These are phyloP conservation scores for Prasinococcaceae sp. DNA, from an alignment of 139 green algal species.

Conservation along the genomic window DNA sequence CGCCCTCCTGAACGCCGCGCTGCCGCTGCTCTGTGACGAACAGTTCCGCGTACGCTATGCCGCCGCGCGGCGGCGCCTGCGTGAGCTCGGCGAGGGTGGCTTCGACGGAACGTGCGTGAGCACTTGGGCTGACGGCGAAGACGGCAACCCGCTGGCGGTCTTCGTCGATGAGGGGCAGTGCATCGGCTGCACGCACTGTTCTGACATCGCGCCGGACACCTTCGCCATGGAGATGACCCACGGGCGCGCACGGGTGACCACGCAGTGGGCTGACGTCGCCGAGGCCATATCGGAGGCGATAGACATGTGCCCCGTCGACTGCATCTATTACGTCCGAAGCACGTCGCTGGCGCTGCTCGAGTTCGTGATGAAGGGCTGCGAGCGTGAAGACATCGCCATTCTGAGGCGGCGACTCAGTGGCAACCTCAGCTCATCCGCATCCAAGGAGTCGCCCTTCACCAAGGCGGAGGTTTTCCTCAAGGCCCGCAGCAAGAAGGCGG, in stretches of 20 bases:
- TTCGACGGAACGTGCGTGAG: not conserved
- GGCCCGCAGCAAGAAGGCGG: too few species aligned
- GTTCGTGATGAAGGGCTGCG: too few species aligned
- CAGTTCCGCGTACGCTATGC: not conserved
- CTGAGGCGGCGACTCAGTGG: too few species aligned
- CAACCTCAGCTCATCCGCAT: too few species aligned
- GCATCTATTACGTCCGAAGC: slow-evolving; percentile 22
- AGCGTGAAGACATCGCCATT: too few species aligned
- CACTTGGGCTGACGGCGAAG: not conserved
- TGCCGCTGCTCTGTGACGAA: not conserved
- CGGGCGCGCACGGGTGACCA: slow-evolving; percentile 10
- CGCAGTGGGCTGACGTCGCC: slow-evolving; percentile 21
- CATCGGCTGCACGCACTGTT: slow-evolving; percentile 24
- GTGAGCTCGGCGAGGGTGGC: not conserved
- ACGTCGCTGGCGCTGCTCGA: slow-evolving; percentile 15
- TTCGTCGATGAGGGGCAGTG: slow-evolving; percentile 25
- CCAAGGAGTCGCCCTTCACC: too few species aligned
- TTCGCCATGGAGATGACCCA: slow-evolving; percentile 13
- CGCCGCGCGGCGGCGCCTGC: not conserved
- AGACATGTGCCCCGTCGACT: slow-evolving; percentile 21
- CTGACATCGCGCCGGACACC: slow-evolving; percentile 1
- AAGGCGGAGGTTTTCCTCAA: too few species aligned
- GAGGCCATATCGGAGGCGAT: slow-evolving; percentile 16
- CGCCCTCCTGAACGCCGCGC: not conserved
- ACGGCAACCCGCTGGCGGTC: not conserved